Base-by-base conservation (phyloP, 768 basidiomycete genomes). In the Sporobolomyces roseus region DNA sequence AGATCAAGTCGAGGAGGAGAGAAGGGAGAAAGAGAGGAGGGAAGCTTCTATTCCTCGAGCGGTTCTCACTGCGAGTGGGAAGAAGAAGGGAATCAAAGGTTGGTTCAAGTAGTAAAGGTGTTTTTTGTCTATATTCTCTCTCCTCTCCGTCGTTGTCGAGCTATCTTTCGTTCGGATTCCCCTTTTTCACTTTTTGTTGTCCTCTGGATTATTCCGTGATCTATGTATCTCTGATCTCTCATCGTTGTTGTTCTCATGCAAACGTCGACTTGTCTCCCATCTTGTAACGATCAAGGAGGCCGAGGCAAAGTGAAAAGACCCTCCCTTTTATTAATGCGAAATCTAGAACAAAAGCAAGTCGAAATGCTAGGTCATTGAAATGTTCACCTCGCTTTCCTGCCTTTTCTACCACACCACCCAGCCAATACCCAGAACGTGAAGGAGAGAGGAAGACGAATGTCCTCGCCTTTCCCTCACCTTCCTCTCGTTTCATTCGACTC, bases 1-100 rank as follows among this genome's bases (percentile, higher is more conserved):
- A 4, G 63, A 58, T n/a, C 66, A 68, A 54, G 60, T 72, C 63
- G 62, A 67, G 29, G 41, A 65, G 38, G 71, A 72, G 21, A 29
- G 59, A 13, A 16, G 30, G 12, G 46, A 54, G 35, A 38, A 58
- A 41, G 63, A 56, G 30, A 49, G 63, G 63, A n/a, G 45, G 17
- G 71, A 61, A 32, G 51, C 49, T 10, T 35, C 27, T 35, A 45
- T 72, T 12, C 71, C 71, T 7, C 25, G 23, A 25, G 71, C 71
- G 0, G 43, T 56, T 13, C 25, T 67, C 49, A 72, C 71, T 19
- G 66, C 36, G 13, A 46, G 66, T 41, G 51, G 56, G 19, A 67
- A 53, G 63, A 63, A 59, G 52, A 48, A 25, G 23, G 65, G 65
- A 1, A 35, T 72, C 30, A 48, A 27, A 58, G 38, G 52, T 45